Evolutionary conservation across 1,284 basidiomycete species (phyloP).

Genomic region (Taiwanofungus camphoratus): DNA sequence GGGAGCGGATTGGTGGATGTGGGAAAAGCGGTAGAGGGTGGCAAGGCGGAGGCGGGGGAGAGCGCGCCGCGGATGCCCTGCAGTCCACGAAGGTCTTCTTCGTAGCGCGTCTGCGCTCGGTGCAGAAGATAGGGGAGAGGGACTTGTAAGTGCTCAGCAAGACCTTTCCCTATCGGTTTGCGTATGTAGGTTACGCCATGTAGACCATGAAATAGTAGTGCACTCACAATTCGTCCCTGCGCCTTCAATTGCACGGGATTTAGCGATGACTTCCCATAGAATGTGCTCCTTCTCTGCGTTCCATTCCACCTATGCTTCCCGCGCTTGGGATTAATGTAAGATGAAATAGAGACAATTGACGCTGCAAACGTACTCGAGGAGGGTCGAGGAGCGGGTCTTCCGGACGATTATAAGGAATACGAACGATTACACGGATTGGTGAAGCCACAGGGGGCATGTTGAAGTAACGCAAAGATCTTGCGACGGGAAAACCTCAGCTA

Average conservation of each 20-base stretch:
- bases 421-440: constrained; percentile 63
- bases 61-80: constrained; percentile 61
- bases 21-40: constrained; percentile 24
- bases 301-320: constrained; percentile 65
- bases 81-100: constrained; percentile 72
- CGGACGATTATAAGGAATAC: constrained; percentile 70
- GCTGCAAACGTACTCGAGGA: constrained; percentile 45
- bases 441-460: no score
- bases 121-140: constrained; percentile 78
- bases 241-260: constrained; percentile 61
- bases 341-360: neutral
- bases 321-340: neutral
- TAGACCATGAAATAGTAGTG: neutral
- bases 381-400: constrained; percentile 59
- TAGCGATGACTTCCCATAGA: constrained; percentile 77
- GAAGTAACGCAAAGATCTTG: no score
- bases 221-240: constrained; percentile 69
- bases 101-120: constrained; percentile 71
- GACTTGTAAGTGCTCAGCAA: constrained; percentile 71
- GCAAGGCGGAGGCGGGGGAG: constrained; percentile 26
- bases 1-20: constrained; percentile 18
- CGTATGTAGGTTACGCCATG: no score
- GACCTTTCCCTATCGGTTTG: constrained; percentile 58
- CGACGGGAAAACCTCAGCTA: no score
- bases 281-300: constrained; percentile 73